Percentiles rank a stretch among this genome's conserved stretches.
Conservation (phyloP, 352 stramenopile species). For the Phytophthora uliginosa region DNA sequence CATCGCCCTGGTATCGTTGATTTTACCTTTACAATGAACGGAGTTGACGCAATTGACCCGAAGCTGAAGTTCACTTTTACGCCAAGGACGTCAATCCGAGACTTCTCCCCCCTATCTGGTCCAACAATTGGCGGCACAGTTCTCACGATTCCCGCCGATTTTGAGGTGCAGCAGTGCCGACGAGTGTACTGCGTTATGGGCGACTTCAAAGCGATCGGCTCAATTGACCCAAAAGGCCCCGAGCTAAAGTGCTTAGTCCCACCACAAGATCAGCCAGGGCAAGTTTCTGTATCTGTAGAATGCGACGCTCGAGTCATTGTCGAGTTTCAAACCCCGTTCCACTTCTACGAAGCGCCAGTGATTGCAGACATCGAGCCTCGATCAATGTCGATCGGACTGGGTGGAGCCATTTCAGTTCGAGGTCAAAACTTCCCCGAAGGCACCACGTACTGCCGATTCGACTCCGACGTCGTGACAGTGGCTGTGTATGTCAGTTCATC, state of each 20-base stretch:
- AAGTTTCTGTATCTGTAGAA: conserved; percentile 36
- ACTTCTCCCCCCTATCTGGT: conserved; percentile 38
- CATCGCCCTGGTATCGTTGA: conserved; percentile 32
- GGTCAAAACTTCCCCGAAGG: conserved; percentile 34
- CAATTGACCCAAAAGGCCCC: not conserved
- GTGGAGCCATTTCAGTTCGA: conserved; percentile 28
- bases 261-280: conserved; percentile 2
- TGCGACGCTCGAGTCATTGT: conserved; percentile 41
- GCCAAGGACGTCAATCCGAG: not conserved
- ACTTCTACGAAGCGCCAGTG: conserved; percentile 37
- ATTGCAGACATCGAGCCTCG: conserved; percentile 29
- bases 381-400: conserved; percentile 27
- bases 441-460: conserved; percentile 40
- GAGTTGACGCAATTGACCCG: conserved; percentile 51
- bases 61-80: conserved; percentile 42
- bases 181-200: conserved; percentile 44
- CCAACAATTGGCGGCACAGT: conserved; percentile 42
- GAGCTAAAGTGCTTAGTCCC: conserved; percentile 43
- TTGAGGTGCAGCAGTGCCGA: conserved; percentile 24
- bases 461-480: conserved; percentile 3
- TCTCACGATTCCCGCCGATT: conserved; percentile 34
- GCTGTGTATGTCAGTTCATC: conserved; percentile 25
- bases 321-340: conserved; percentile 37
- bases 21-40: conserved; percentile 64
- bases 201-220: conserved; percentile 14